A percentile compares a stretch with the other conserved stretches of the same genome.
phyloP scores from a whole-genome alignment of 2,329 filamentous ascomycete genomes.

The Apiospora phragmitis region DNA sequence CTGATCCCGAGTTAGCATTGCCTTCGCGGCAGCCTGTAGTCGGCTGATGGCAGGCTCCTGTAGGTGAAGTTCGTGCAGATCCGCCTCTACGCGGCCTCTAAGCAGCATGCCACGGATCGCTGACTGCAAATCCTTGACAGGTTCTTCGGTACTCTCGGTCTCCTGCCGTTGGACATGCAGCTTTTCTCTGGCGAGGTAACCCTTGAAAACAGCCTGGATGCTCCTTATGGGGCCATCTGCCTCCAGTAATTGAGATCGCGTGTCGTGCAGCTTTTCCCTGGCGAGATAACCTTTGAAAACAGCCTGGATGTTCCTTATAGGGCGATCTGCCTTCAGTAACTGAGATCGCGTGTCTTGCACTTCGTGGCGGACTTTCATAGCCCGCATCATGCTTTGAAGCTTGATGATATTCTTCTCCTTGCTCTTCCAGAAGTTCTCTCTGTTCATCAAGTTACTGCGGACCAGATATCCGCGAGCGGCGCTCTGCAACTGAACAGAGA shows the following conservation, averaged over 20 bases:
- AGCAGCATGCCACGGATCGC: conserved; percentile 67
- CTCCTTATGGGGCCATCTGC: conserved; percentile 63
- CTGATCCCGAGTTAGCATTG: conserved; percentile 58
- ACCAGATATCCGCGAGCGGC: conserved; percentile 73
- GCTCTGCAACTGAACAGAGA: conserved; percentile 80
- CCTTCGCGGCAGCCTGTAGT: conserved; percentile 68
- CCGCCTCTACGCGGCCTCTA: conserved; percentile 49
- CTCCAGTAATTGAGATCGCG: conserved; percentile 54
- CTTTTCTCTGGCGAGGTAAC: conserved; percentile 63
- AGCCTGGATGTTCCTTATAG: conserved; percentile 66
- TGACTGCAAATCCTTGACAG: conserved; percentile 63
- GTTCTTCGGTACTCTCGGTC: conserved; percentile 50
- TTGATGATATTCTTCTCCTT: conserved; percentile 72
- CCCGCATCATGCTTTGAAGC: conserved; percentile 80
- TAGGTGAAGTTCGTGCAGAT: conserved; percentile 52
- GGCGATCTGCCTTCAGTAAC: conserved; percentile 55
- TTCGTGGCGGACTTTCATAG: conserved; percentile 62
- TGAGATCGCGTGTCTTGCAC: conserved; percentile 56
- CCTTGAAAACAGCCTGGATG: conserved; percentile 67
- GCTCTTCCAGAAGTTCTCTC: conserved; percentile 68
- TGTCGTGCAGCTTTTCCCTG: conserved; percentile 54
- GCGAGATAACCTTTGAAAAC: conserved; percentile 66
- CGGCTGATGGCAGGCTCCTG: conserved; percentile 51
- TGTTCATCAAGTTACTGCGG: conserved; percentile 61
- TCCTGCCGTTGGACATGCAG: conserved; percentile 57